Evolutionary conservation across 208 protist genomes (phyloP), one percentile per base, ranked within the genome.

Genomic region (Sergeia podlipaevii): DNA sequence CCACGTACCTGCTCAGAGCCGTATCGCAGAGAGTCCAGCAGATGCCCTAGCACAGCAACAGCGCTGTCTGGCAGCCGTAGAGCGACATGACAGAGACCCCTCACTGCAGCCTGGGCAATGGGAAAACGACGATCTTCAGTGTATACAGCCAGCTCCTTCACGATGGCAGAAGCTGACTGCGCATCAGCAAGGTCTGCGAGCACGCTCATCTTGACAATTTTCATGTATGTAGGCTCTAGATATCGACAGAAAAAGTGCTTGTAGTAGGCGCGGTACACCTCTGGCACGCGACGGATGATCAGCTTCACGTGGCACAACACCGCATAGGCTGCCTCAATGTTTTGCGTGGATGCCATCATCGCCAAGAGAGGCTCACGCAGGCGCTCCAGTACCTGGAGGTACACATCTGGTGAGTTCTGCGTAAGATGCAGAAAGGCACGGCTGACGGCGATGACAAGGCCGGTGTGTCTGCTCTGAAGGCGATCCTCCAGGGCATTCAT

Each of bases 401-500:
- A 71, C 21, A 97, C 56, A 1, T 71, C 54, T 8, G 83, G 74
- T n/a, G 76, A 61, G 54, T 83, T 89, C 48, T 95, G 71, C 15
- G 95, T 96, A 7, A 97, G 65, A 45, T 83, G 64, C 41, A 97
- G 62, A 55, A 98, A 97, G 4, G 86, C 77, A 20, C 90, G 61
- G 26, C 70, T 80, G 32, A 79, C 73, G 42, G 75, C 74, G 10
- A 98, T 58, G 2, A 98, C 71, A 7, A 98, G 62, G 38, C 86
- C 77, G 46, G 68, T 82, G 77, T 98, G 97, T 46, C 74, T 67
- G 39, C 87, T 80, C 52, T 83, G 58, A 2, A 98, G 78, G 2
- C 70, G 66, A 29, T 96, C 89, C 46, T 97, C 91, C 10, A 98
- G 77, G 34, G 97, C 59, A 62, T 98, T 98, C 89, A 95, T 92